A percentile compares a stretch with the other conserved stretches of the same genome.
phyloP scores from a whole-genome alignment of 2,329 filamentous ascomycete species.

The Rhynchosporium graminicola region DNA sequence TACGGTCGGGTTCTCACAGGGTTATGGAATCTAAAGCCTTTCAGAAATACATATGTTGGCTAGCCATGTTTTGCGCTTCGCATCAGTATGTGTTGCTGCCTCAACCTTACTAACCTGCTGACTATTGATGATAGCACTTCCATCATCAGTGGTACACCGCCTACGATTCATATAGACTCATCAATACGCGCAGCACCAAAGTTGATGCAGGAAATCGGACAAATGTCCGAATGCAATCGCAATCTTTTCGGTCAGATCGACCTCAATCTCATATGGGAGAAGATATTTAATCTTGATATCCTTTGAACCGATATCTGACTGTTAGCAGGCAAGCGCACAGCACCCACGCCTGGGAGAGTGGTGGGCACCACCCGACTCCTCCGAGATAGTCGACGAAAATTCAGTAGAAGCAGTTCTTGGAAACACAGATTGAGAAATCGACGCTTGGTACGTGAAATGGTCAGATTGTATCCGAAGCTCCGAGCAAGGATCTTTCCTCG shows the following conservation, averaged over 20 bases:
- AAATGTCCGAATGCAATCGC: background rate
- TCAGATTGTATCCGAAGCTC: conserved; percentile 12
- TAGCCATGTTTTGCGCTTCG: conserved; percentile 16
- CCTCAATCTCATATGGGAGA: conserved; percentile 22
- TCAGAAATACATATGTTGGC: conserved; percentile 20
- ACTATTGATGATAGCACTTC: conserved; percentile 9
- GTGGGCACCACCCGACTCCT: conserved; percentile 21
- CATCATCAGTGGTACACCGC: conserved; percentile 20
- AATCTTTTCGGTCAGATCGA: conserved; percentile 21
- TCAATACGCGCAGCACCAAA: conserved; percentile 13
- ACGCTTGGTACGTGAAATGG: conserved; percentile 21
- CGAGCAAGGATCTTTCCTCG: conserved; percentile 13
- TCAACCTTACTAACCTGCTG: background rate
- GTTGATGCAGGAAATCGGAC: conserved; percentile 16
- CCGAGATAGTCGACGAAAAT: conserved; percentile 16
- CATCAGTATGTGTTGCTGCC: conserved; percentile 14
- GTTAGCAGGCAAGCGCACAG: conserved; percentile 10
- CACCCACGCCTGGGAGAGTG: conserved; percentile 22
- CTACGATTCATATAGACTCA: conserved; percentile 20
- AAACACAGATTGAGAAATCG: conserved; percentile 19
- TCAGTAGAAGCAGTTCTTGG: conserved; percentile 15
- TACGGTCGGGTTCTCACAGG: background rate
- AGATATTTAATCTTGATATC: background rate
- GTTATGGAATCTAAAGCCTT: conserved; percentile 9
- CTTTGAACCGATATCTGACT: background rate